Evolutionary conservation across 176 grass and related monocot species (phyloP), one percentile per base, ranked within the genome.

Genomic region (Echinochloa phyllopogon): DNA sequence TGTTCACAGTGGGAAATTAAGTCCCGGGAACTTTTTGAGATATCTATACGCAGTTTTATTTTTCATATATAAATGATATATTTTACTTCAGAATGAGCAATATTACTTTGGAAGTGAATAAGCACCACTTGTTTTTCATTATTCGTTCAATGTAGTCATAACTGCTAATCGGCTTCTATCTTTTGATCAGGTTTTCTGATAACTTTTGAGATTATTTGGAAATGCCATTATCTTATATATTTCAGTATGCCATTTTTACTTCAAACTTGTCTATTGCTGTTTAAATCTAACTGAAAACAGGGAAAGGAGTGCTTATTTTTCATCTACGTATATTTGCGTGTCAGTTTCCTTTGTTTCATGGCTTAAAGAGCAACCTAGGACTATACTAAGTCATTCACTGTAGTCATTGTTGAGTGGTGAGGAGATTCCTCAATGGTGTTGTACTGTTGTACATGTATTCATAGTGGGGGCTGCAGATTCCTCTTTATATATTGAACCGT

Each of bases 271-370:
- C 27, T 59, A 5, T 67, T 74, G 42, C 13, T 69, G 72, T 81
- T 75, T 77, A 63, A 58, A 76, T 70, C 36, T 44, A 40, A 62
- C 41, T 80, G 50, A 12, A 33, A 59, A 37, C 37, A 27, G 66
- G 67, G 3, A 29, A 15, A 68, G 21, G 29, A 76, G 21, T 77
- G 52, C 33, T 80, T 89, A 29, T 69, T 79, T 75, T 78, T 25
- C 2, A 73, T 37, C n/a, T 81, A 58, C 51, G 38, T 53, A 51
- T 9, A 51, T 89, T 29, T 75, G 14, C 16, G 61, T 89, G 16
- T 48, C 33, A 25, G 20, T 73, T 51, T 73, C 13, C 21, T 59
- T 50, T 85, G 61, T 59, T 75, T 40, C 33, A 3, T 70, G 53
- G 36, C 44, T 88, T 83, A 69, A 66, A 68, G 55, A 88, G 53